phyloP scores from a whole-genome alignment of 441 rosid genomes.

The Viola pubescens region DNA sequence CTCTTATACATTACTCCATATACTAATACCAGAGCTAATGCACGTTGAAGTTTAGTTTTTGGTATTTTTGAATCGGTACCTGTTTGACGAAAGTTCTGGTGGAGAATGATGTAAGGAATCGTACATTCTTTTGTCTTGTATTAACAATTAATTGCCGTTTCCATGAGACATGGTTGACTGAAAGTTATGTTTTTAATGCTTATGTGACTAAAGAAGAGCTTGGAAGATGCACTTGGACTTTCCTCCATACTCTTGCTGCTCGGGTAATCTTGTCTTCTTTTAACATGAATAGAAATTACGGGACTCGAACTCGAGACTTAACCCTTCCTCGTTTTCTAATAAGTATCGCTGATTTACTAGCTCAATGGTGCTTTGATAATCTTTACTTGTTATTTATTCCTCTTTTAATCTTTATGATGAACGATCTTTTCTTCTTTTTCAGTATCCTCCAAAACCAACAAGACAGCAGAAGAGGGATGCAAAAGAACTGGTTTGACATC shows the following conservation, averaged over 20 bases:
- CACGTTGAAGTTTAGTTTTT: neutral
- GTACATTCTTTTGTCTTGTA: neutral
- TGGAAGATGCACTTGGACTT: slow-evolving; percentile 93
- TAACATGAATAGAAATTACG: too few species aligned
- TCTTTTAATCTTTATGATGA: too few species aligned
- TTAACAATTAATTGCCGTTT: neutral
- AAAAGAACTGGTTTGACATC: slow-evolving; percentile 64
- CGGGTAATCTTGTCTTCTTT: slow-evolving; percentile 39
- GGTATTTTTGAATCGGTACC: slow-evolving; percentile 12
- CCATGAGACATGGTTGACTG: neutral
- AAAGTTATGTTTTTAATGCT: neutral
- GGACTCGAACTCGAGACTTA: too few species aligned
- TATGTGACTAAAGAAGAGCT: slow-evolving; percentile 89
- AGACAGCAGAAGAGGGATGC: slow-evolving; percentile 90
- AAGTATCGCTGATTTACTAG: too few species aligned
- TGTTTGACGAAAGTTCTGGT: slow-evolving; percentile 51
- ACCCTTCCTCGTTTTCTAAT: too few species aligned
- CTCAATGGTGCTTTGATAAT: neutral
- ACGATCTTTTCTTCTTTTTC: slow-evolving; percentile 16
- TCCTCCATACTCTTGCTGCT: slow-evolving; percentile 90
- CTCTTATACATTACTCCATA: neutral
- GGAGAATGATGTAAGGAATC: neutral
- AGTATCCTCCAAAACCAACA: slow-evolving; percentile 94
- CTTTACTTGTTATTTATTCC: neutral
- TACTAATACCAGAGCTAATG: too few species aligned